phyloP scores from a whole-genome alignment of 495 filamentous ascomycete genomes.

The Ramalina intermedia region DNA sequence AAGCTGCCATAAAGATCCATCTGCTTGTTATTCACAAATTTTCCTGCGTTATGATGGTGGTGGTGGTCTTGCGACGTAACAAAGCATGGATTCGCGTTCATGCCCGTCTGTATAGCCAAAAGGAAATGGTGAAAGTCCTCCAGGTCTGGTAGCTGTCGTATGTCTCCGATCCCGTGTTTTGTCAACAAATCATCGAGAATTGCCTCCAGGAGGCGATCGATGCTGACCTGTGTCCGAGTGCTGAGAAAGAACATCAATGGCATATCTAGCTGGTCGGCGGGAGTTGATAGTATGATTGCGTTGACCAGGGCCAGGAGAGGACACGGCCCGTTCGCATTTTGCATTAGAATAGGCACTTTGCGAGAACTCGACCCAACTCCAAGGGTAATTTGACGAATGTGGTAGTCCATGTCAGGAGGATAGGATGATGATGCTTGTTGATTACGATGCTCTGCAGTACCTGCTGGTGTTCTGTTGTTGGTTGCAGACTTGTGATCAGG shows the following conservation, averaged over 20 bases:
- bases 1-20: constrained; percentile 82
- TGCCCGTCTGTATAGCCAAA: constrained; percentile 80
- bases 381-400: too few relatives aligned
- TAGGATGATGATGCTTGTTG: too few relatives aligned
- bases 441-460: too few relatives aligned
- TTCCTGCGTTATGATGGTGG: constrained; percentile 42
- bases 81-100: constrained; percentile 95
- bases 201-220: constrained; percentile 71
- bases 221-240: constrained; percentile 72
- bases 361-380: too few relatives aligned
- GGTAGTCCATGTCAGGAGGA: too few relatives aligned
- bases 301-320: constrained; percentile 90
- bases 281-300: constrained; percentile 68
- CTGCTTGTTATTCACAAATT: constrained; percentile 70
- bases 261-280: constrained; percentile 38
- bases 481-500: too few relatives aligned
- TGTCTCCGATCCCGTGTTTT: constrained; percentile 32
- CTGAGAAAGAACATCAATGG: constrained; percentile 62
- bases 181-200: constrained; percentile 38
- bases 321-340: constrained; percentile 40
- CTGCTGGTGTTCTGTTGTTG: too few relatives aligned
- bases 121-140: constrained; percentile 76
- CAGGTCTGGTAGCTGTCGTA: constrained; percentile 63
- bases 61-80: constrained; percentile 32
- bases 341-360: background rate